These are phyloP conservation scores for Skeletonema costatum DNA, from an alignment of 108 stramenopile species.

Conservation along the genomic window DNA sequence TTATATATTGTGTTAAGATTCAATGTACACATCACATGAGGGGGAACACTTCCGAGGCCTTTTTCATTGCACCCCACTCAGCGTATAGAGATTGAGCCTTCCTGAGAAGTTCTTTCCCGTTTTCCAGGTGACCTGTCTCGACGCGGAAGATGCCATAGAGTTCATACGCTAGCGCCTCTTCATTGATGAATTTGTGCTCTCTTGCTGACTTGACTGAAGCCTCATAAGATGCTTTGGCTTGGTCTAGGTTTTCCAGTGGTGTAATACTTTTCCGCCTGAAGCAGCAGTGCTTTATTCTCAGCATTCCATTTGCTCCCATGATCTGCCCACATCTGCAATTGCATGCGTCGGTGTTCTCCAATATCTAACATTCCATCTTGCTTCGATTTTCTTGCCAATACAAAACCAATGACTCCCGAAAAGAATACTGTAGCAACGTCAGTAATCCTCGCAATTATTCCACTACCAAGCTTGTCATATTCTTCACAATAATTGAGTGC, in stretches of 20 bases:
- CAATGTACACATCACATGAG: not conserved
- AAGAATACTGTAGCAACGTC: not conserved
- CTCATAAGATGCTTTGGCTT: constrained; percentile 12
- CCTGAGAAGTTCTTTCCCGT: not conserved
- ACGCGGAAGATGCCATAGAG: not conserved
- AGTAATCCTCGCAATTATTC: not conserved
- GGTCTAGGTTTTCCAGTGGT: not conserved
- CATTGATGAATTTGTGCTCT: constrained; percentile 19
- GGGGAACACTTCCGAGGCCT: not conserved
- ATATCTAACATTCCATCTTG: not conserved
- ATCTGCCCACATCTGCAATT: not conserved
- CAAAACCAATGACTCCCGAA: not conserved
- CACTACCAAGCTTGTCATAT: not conserved
- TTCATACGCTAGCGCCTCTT: constrained; percentile 9
- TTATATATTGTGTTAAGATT: not conserved
- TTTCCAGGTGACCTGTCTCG: not conserved
- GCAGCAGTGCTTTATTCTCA: constrained; percentile 14
- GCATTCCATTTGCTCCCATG: constrained; percentile 7
- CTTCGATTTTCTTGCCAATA: not conserved
- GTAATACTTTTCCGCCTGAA: constrained; percentile 15
- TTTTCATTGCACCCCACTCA: not conserved
- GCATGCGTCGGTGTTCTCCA: not conserved
- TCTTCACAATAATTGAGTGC: not conserved
- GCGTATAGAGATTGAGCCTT: not conserved
- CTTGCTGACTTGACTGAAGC: constrained; percentile 1